Base-by-base conservation (phyloP, 129 eudicot genomes). In the Artemisia tridentata region DNA sequence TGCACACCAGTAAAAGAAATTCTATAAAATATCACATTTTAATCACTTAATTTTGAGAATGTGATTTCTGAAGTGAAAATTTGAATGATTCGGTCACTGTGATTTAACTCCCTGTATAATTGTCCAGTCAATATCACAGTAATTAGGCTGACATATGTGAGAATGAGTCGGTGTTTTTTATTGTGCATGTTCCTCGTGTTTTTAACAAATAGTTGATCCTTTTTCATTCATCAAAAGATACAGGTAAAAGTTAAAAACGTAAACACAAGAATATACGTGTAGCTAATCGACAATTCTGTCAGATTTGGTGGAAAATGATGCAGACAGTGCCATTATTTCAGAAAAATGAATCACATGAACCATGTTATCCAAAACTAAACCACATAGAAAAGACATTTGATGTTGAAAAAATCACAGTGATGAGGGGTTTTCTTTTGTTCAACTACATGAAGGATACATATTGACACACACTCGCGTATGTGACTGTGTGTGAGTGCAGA, bases 1-100 rank as follows among this genome's bases (percentile, higher is more conserved):
- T 92, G 91, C 74, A 78, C 23, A 60, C 41, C 43, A 62, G 47
- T 21, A 47, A 52, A 17, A 63, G 9, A 31, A 58, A 18, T 61
- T 60, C 6, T 15, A 51, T 2, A 2, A 17, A 60, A 4, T 5
- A 23, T 60, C 43, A 7, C 65, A 6, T 16, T 60, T 25, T 60
- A 17, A 55, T n/a, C 11, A 51, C 46, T 29, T 34, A 34, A 34
- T 34, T 34, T 34, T 5, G 8, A 34, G 41, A 34, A 34, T 34
- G 41, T 34, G 41, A 34, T 6, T 34, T 34, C 41, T 34, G 38
- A 34, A 34, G 41, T 34, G 41, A 9, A 34, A 55, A 16, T 17
- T 7, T 18, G 21, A 14, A n/a, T 38, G 14, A 64, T 53, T 56
- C 23, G 27, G 46, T 73, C 52, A 15, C 20, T 34, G 17, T 64